Conservation (phyloP, 768 basidiomycete species). For the Tylopilus rubrobrunneus region DNA sequence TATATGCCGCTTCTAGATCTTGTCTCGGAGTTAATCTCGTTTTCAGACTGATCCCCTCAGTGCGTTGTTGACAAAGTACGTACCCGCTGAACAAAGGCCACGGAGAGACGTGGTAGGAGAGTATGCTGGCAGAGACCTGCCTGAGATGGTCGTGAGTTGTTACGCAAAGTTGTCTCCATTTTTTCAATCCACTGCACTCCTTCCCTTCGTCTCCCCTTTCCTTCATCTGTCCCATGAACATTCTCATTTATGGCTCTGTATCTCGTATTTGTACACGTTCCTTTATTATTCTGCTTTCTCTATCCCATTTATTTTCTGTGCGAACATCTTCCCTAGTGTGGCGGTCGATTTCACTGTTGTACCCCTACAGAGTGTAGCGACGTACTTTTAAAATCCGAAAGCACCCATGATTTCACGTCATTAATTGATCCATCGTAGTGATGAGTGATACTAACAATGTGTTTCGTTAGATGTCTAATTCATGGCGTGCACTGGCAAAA, state of each 20-base stretch:
- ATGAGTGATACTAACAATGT: conserved; percentile 7
- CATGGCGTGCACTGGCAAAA: conserved; percentile 79
- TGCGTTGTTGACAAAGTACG: conserved; percentile 80
- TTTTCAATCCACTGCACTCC: conserved; percentile 8
- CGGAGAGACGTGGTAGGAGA: conserved; percentile 70
- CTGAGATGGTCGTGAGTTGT: conserved; percentile 72
- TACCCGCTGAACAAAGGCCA: conserved; percentile 73
- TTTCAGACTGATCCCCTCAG: conserved; percentile 77
- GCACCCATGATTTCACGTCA: neutral
- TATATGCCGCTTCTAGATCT: neutral
- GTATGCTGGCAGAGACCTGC: conserved; percentile 68
- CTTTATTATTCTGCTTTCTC: conserved; percentile 16
- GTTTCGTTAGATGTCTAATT: conserved; percentile 71
- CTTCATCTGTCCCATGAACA: conserved; percentile 8
- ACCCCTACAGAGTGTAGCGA: conserved; percentile 16
- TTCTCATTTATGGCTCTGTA: conserved; percentile 6
- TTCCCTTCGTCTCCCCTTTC: conserved; percentile 5
- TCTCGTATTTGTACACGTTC: conserved; percentile 20
- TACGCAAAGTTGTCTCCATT: conserved; percentile 11
- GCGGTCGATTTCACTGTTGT: conserved; percentile 20
- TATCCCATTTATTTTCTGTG: conserved; percentile 22
- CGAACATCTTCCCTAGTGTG: conserved; percentile 12
- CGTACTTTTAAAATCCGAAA: conserved; percentile 18
- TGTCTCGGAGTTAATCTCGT: conserved; percentile 2
- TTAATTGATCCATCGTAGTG: neutral